Conservation (phyloP, 148 eudicot genomes). For the Amaranthus cruentus region DNA sequence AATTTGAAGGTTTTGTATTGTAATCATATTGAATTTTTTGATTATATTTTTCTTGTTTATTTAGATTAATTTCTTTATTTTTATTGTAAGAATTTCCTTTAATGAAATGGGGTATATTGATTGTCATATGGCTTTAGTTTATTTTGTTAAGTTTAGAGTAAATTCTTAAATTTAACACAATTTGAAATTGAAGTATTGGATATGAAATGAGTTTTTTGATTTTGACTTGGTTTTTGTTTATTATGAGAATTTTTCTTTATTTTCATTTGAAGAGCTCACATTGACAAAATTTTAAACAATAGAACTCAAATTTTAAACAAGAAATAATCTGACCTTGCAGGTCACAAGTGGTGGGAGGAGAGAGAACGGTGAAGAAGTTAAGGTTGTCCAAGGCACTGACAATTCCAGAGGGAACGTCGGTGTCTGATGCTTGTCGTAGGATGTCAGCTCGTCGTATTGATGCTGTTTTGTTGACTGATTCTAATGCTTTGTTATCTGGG, state of each 20-base stretch:
- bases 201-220: slow-evolving; percentile 1
- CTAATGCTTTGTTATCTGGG: slow-evolving; percentile 92
- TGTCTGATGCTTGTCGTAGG: slow-evolving; percentile 88
- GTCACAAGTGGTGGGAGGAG: slow-evolving; percentile 44
- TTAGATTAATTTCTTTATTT: neutral
- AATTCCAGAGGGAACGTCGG: slow-evolving; percentile 88
- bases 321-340: slow-evolving; percentile 16
- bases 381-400: slow-evolving; percentile 90
- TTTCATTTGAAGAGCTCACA: too few species aligned
- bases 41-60: too few species aligned
- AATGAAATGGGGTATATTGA: neutral
- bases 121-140: too few species aligned
- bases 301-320: neutral
- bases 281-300: too few species aligned
- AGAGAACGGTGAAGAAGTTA: slow-evolving; percentile 97
- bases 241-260: neutral
- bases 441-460: slow-evolving; percentile 92
- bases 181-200: neutral
- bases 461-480: slow-evolving; percentile 87
- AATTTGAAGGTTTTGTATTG: too few species aligned
- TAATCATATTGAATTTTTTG: too few species aligned
- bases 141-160: too few species aligned
- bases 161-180: neutral
- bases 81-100: neutral
- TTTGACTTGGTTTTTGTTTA: neutral